Evolutionary conservation across 768 basidiomycete species (phyloP), one percentile per base, ranked within the genome.

Genomic region (Suillus lakei): DNA sequence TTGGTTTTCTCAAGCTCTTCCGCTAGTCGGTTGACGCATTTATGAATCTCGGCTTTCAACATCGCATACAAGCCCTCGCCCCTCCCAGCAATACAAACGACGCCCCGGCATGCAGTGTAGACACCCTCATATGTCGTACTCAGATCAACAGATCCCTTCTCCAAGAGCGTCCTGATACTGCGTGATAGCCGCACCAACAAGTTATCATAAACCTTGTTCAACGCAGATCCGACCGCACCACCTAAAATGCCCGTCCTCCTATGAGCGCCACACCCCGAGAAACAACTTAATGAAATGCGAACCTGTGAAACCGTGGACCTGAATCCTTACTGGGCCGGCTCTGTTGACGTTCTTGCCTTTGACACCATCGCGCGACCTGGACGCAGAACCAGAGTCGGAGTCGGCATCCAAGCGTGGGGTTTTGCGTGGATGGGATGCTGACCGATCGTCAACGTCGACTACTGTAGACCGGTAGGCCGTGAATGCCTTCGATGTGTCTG

Each of bases 371-470:
- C 69, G 79, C 70, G 81, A 82, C 73, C 91, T 86, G 76, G 83
- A 87, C 70, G 88, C 86, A 75, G 88, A 86, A 69, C 84, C 85
- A 70, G 88, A 84, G 79, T 91, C 90, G 77, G 85, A 86, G 81
- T 90, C 88, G 70, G 80, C 79, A 67, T 84, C 84, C 77, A 90
- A 79, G 67, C 90, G 88, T 67, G 88, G 83, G 64, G 85, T 86
- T 82, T 93, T 92, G 77, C 83, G 85, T 68, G 86, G 85, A 79
- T 84, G 86, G 77, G 85, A 85, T 74, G 80, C 84, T 72, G 81
- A 83, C 77, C 82, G 83, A 64, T 82, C 80, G 62, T 68, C 63
- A n/a, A 74, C 69, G 63, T 81, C 80, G 56, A 77, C 62, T 50
- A 80, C 72, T 7, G 82, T 77, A 4, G 82, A 67, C 41, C 76